Percentiles rank a stretch among this genome's conserved stretches.
Evolutionary conservation across 768 basidiomycete species (phyloP).

Genomic region (Suillus fuscotomentosus): DNA sequence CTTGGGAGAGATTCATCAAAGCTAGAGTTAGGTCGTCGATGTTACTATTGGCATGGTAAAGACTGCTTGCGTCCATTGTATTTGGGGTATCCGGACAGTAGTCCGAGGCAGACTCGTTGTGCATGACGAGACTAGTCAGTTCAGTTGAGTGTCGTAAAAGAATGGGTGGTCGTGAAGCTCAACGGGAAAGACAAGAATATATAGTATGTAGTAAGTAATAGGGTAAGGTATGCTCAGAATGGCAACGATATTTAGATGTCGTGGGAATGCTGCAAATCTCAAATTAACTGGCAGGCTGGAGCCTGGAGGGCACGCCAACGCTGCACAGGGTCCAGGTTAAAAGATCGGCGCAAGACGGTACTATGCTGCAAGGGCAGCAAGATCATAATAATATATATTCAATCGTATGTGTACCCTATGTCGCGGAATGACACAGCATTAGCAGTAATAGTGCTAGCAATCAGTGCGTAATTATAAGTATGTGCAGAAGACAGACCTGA

Average conservation of each 20-base stretch:
- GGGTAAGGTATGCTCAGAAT: conserved; percentile 5
- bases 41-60: conserved; percentile 54
- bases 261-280: neutral
- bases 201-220: conserved; percentile 1
- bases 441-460: neutral
- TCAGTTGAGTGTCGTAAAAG: conserved; percentile 1
- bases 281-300: neutral
- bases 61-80: conserved; percentile 49
- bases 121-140: conserved; percentile 20
- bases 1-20: conserved; percentile 67
- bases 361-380: neutral
- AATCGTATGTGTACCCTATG: conserved; percentile 1
- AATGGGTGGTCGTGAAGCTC: neutral
- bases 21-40: conserved; percentile 81
- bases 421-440: neutral
- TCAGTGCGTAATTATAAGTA: conserved; percentile 11
- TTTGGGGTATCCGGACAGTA: conserved; percentile 46
- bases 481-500: conserved; percentile 4
- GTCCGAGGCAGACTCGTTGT: conserved; percentile 12
- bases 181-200: conserved; percentile 5
- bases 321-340: neutral
- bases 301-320: neutral
- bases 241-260: neutral
- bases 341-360: neutral
- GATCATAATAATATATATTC: neutral